These are phyloP conservation scores for Globisporangium uncinulatum DNA, from an alignment of 352 stramenopile genomes.

Conservation along the genomic window DNA sequence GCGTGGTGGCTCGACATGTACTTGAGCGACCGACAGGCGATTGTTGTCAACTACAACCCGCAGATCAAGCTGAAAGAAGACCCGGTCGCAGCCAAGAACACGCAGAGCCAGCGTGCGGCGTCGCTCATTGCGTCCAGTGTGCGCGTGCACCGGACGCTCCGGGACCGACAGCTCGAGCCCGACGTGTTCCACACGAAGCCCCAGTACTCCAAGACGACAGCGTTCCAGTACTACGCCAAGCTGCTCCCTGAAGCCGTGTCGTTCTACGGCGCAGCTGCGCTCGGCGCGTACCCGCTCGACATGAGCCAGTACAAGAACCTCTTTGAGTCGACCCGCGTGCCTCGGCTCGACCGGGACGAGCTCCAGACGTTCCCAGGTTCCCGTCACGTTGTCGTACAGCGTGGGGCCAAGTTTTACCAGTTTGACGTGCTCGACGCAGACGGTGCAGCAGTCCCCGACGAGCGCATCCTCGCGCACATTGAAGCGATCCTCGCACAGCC, in stretches of 20 bases:
- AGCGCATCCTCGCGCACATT: slow-evolving; percentile 80
- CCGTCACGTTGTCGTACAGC: slow-evolving; percentile 85
- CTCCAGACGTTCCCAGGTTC: slow-evolving; percentile 52
- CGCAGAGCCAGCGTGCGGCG: slow-evolving; percentile 73
- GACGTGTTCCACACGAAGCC: slow-evolving; percentile 91
- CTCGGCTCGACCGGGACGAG: slow-evolving; percentile 55
- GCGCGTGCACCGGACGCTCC: slow-evolving; percentile 76
- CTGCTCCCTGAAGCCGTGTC: slow-evolving; percentile 77
- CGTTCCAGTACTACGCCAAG: slow-evolving; percentile 80
- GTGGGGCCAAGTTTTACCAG: slow-evolving; percentile 80
- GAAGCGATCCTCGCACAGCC: slow-evolving; percentile 77
- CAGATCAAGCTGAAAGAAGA: slow-evolving; percentile 88
- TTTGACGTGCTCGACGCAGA: slow-evolving; percentile 80
- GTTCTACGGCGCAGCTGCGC: slow-evolving; percentile 83
- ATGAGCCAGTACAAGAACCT: slow-evolving; percentile 92
- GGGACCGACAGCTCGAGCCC: slow-evolving; percentile 74
- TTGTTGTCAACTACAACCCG: slow-evolving; percentile 90
- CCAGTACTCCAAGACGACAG: slow-evolving; percentile 58
- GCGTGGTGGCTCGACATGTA: slow-evolving; percentile 93
- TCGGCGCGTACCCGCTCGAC: slow-evolving; percentile 86
- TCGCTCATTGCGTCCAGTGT: slow-evolving; percentile 85
- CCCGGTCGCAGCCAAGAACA: slow-evolving; percentile 75
- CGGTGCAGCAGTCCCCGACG: slow-evolving; percentile 51
- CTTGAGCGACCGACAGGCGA: slow-evolving; percentile 74
- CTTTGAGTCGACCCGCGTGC: slow-evolving; percentile 79